A percentile compares a stretch with the other conserved stretches of the same genome.
Evolutionary conservation across 305 asterid species (phyloP).

Genomic region (Fraxinus paxiana): DNA sequence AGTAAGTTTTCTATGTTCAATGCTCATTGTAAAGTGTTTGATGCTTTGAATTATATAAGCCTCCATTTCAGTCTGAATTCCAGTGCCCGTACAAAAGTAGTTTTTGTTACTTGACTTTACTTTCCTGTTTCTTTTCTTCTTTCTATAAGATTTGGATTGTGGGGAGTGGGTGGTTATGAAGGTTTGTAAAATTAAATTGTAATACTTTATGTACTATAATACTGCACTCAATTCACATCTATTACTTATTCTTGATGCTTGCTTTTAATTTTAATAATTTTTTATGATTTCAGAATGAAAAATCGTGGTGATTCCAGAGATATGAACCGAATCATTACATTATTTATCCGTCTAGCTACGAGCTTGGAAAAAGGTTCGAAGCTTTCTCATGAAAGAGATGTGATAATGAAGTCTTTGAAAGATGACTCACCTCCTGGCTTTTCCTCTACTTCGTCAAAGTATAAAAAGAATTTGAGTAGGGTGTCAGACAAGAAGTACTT

Average conservation of each 20-base stretch:
- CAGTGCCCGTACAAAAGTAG: background rate
- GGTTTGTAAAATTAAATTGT: background rate
- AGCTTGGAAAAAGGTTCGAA: constrained; percentile 73
- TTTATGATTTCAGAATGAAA: constrained; percentile 50
- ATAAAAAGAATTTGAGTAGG: constrained; percentile 57
- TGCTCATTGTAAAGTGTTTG: constrained; percentile 4
- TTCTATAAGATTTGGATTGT: background rate
- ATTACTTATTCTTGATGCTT: background rate
- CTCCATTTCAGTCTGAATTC: background rate
- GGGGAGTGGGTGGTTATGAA: background rate
- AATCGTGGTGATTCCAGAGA: constrained; percentile 59
- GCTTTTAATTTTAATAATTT: constrained; percentile 2
- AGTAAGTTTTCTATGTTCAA: constrained; percentile 44
- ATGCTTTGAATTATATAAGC: background rate
- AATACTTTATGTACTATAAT: background rate
- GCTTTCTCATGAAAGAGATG: constrained; percentile 50
- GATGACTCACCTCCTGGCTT: constrained; percentile 84
- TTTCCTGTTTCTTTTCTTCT: background rate
- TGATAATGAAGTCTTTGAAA: constrained; percentile 52
- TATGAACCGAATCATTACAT: constrained; percentile 59
- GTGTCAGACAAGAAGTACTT: constrained; percentile 58
- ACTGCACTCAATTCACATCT: background rate
- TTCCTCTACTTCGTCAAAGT: constrained; percentile 58
- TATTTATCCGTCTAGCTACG: constrained; percentile 76
- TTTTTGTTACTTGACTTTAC: background rate